Conservation (phyloP, 441 rosid species). For the Pelargonium myrrhifolium region DNA sequence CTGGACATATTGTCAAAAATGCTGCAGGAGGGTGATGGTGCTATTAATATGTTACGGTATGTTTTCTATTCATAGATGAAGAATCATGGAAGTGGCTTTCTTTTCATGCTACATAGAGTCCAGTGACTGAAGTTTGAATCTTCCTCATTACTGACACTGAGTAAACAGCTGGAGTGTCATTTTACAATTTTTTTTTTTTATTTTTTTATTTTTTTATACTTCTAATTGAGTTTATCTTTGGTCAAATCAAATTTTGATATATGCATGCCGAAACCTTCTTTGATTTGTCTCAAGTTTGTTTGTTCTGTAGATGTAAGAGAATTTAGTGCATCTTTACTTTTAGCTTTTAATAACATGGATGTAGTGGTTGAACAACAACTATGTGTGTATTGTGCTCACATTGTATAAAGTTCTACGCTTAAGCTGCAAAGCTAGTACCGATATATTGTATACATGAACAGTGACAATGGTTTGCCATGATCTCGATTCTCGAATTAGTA, state of each 20-base stretch:
- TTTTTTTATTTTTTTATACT: neutral
- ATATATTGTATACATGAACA: neutral
- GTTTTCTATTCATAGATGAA: slow-evolving; percentile 12
- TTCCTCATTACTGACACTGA: neutral
- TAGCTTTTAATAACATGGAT: neutral
- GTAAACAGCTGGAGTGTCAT: neutral
- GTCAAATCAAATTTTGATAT: neutral
- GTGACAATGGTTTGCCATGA: neutral
- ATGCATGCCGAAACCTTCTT: neutral
- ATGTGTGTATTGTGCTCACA: too few species aligned
- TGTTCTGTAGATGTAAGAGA: neutral
- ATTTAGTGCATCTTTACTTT: neutral
- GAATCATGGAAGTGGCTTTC: neutral
- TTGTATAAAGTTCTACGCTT: neutral
- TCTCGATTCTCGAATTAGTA: neutral
- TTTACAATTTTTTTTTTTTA: too few species aligned
- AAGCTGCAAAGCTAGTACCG: neutral
- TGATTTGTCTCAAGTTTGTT: neutral
- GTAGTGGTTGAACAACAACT: neutral
- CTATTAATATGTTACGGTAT: slow-evolving; percentile 47
- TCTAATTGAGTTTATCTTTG: neutral
- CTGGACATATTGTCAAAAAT: slow-evolving; percentile 49
- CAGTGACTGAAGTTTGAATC: slow-evolving; percentile 3
- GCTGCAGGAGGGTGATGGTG: slow-evolving; percentile 40
- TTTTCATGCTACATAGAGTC: neutral